Conservation (phyloP, 345 rosid genomes). For the Eucalyptus curtisii region DNA sequence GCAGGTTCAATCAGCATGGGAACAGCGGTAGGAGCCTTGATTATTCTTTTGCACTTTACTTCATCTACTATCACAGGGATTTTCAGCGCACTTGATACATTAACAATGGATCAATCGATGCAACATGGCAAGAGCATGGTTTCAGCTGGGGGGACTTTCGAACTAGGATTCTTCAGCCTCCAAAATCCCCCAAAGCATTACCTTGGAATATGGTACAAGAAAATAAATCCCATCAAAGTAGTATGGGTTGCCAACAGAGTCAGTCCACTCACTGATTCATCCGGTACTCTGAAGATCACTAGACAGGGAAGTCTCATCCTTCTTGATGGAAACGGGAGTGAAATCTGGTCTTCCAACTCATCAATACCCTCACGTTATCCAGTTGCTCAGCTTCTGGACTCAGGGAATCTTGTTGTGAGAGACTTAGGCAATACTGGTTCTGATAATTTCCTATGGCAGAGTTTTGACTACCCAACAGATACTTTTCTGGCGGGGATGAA, state of each 20-base stretch:
- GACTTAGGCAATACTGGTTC: neutral
- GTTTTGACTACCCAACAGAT: constrained; percentile 32
- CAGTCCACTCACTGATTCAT: neutral
- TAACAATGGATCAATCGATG: neutral
- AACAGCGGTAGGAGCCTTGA: neutral
- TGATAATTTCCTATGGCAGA: constrained; percentile 26
- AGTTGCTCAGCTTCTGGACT: constrained; percentile 17
- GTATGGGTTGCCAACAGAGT: constrained; percentile 12
- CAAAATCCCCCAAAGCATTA: neutral
- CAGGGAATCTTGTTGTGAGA: constrained; percentile 26
- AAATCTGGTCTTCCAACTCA: constrained; percentile 22
- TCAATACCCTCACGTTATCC: neutral
- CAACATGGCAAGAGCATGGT: constrained; percentile 2
- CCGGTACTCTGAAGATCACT: neutral
- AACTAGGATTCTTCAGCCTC: constrained; percentile 9
- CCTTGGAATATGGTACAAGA: constrained; percentile 5
- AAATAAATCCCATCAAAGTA: neutral
- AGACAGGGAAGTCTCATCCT: constrained; percentile 8
- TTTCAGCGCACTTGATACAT: neutral
- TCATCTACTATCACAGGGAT: neutral
- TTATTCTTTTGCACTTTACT: neutral
- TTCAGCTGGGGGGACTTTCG: constrained; percentile 2
- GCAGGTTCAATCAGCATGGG: neutral
- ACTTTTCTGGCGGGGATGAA: constrained; percentile 31
- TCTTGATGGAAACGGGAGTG: neutral